phyloP scores from a whole-genome alignment of 345 rosid species.

The Eucalyptus polyanthemos region DNA sequence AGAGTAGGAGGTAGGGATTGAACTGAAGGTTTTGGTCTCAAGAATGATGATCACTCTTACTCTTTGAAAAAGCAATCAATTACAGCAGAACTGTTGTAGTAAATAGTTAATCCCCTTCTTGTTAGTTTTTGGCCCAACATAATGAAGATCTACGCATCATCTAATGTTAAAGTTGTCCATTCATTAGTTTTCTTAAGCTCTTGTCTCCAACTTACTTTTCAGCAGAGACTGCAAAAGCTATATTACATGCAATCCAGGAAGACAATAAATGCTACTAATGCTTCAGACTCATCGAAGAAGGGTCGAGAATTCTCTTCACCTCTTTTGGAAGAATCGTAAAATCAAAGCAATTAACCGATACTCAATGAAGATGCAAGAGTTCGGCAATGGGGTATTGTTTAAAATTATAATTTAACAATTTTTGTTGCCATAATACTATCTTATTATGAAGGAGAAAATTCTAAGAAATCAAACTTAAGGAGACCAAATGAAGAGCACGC shows the following conservation, averaged over 20 bases:
- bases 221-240: neutral
- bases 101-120: neutral
- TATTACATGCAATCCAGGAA: neutral
- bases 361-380: neutral
- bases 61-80: neutral
- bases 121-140: neutral
- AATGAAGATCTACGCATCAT: neutral
- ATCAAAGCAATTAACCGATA: neutral
- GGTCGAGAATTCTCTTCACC: neutral
- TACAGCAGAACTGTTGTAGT: neutral
- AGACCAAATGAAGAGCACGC: neutral
- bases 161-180: neutral
- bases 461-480: neutral
- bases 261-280: neutral
- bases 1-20: neutral
- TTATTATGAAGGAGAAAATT: neutral
- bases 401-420: neutral
- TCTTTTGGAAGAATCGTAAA: neutral
- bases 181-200: neutral
- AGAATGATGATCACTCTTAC: neutral
- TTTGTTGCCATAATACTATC: neutral
- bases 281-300: neutral
- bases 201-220: neutral
- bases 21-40: neutral
- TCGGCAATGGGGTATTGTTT: neutral